phyloP scores from a whole-genome alignment of 2,329 filamentous ascomycete species.

The Penicillium palitans region DNA sequence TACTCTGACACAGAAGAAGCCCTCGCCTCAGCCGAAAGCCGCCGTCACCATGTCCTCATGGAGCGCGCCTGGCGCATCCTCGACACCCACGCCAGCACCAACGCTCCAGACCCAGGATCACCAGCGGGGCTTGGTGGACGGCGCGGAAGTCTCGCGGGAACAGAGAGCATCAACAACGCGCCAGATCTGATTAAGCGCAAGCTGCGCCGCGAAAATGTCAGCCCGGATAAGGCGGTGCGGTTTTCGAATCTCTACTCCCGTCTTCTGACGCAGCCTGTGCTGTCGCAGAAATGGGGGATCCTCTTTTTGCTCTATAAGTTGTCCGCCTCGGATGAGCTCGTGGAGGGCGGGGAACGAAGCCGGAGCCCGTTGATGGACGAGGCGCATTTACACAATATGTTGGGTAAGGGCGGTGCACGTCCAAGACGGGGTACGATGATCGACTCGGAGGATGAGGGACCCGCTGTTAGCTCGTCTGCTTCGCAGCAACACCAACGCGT shows the following conservation, averaged over 20 bases:
- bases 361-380: conserved; percentile 45
- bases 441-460: conserved; percentile 37
- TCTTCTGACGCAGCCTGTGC: conserved; percentile 83
- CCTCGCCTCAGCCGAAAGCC: conserved; percentile 40
- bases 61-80: conserved; percentile 43
- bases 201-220: conserved; percentile 74
- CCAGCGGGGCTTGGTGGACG: conserved; percentile 26
- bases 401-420: conserved; percentile 29
- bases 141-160: conserved; percentile 34
- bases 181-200: conserved; percentile 89
- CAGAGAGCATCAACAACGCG: conserved; percentile 74
- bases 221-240: conserved; percentile 71
- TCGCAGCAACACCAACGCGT: conserved; percentile 33
- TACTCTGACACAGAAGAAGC: conserved; percentile 38
- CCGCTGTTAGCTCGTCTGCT: conserved; percentile 44
- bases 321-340: conserved; percentile 57
- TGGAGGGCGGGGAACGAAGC: conserved; percentile 30
- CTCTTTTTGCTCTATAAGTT: conserved; percentile 86
- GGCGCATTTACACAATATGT: conserved; percentile 40
- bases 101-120: conserved; percentile 28
- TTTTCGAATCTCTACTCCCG: conserved; percentile 91
- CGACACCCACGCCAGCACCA: conserved; percentile 30
- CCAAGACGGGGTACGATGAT: conserved; percentile 25
- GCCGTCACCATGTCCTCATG: conserved; percentile 36
- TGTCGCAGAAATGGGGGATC: conserved; percentile 96